Base-by-base conservation (phyloP, 768 basidiomycete species). In the Rhodotorula graminis region DNA sequence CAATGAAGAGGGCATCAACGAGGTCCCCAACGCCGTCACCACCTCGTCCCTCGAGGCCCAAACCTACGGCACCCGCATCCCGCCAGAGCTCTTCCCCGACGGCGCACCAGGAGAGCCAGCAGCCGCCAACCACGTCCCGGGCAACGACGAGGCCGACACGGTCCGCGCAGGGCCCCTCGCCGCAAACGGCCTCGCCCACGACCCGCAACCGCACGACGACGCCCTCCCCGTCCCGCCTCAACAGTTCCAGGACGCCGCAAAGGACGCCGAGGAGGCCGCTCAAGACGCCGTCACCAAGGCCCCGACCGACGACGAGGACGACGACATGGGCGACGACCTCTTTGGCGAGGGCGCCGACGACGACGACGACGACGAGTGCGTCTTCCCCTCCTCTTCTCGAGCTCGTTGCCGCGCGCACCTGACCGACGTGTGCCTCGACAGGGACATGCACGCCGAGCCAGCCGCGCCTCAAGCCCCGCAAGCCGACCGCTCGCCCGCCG, bases 401-500 rank as follows among this genome's bases (percentile, higher is more conserved):
- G 37, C 42, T 2, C 25, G 29, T 21, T 3, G 25, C 33, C 21
- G 3, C 9, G 7, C 56, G 44, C 40, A 21, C 2, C 21, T 63
- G 16, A n/a, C 29, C 4, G 60, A 61, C 42, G 40, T 19, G 12
- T 15, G 27, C 29, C 11, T 14, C 19, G 47, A 15, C 64, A 72
- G 71, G 25, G 27, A 40, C 18, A 64, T 63, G 56, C 19, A 12
- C 8, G 40, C 58, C 18, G 56, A 52, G 23, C 25, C 42, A 9
- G 49, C 56, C 4, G 16, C 25, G 42, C 40, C 37, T 2, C 40
- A 47, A 11, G 50, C 65, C 10, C 37, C 65, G 0, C 49, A 49
- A 3, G 46, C 52, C 10, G 25, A 40, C 11, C 65, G 59, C 1
- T 59, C 75, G 7, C 71, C 74, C 12, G 77, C 75, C 27, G 91